Evolutionary conservation across 2,329 filamentous ascomycete species (phyloP).

Genomic region (Neofusicoccum kwambonambiense): DNA sequence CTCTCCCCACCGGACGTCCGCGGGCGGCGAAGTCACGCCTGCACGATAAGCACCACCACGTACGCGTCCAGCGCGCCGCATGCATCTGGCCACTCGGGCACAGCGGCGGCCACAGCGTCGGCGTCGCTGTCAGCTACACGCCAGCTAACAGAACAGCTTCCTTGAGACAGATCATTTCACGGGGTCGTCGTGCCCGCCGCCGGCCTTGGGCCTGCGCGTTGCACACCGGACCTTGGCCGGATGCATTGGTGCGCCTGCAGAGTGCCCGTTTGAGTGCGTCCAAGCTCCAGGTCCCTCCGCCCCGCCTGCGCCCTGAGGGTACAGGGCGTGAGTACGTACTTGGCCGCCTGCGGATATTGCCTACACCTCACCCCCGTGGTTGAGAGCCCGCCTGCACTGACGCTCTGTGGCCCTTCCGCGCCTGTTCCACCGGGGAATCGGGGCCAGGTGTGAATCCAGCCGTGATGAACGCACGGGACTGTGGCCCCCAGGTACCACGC

Average conservation of each 20-base stretch:
- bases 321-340: not conserved
- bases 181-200: not conserved
- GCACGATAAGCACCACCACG: constrained; percentile 8
- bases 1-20: not conserved
- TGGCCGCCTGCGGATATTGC: constrained; percentile 8
- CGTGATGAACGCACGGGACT: not conserved
- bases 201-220: not conserved
- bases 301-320: not conserved
- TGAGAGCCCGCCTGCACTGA: not conserved
- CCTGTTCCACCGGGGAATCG: constrained; percentile 11
- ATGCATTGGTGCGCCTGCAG: constrained; percentile 4
- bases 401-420: not conserved
- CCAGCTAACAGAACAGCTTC: not conserved
- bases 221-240: not conserved
- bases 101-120: not conserved
- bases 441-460: not conserved
- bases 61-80: not conserved
- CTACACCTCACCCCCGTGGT: not conserved
- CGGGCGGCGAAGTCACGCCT: not conserved
- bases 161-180: not conserved
- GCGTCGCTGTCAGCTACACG: not conserved
- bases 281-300: not conserved
- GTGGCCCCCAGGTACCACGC: constrained; percentile 6
- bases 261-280: constrained; percentile 1
- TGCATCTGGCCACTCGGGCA: not conserved